phyloP scores from a whole-genome alignment of 306 rosid species.

The Begonia fuchsioides region DNA sequence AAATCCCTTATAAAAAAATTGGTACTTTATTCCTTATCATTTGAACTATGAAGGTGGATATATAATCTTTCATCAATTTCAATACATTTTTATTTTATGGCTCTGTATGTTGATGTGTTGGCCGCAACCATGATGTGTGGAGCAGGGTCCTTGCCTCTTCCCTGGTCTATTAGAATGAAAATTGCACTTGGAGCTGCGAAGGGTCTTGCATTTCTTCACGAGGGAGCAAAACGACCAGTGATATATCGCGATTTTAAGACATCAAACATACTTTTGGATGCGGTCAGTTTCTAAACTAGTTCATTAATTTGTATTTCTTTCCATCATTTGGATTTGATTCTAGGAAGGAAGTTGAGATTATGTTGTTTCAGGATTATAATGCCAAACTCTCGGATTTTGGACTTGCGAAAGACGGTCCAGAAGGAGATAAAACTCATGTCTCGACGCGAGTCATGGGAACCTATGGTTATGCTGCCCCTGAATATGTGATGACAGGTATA shows the following conservation, averaged over 20 bases:
- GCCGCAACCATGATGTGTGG: constrained; percentile 30
- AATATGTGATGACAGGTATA: constrained; percentile 94
- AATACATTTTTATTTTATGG: too few relatives aligned
- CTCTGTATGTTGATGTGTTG: constrained; percentile 12
- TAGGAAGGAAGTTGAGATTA: constrained; percentile 5
- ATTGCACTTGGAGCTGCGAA: constrained; percentile 95
- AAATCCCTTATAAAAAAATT: too few relatives aligned
- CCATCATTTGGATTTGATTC: constrained; percentile 3
- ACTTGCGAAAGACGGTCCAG: constrained; percentile 96
- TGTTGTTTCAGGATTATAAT: constrained; percentile 58
- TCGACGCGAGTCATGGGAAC: constrained; percentile 98
- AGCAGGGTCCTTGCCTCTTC: constrained; percentile 95
- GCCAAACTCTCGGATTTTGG: constrained; percentile 96
- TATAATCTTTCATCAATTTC: too few relatives aligned
- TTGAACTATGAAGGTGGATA: too few relatives aligned
- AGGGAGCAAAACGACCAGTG: constrained; percentile 69
- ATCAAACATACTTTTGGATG: constrained; percentile 83
- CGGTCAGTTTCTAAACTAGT: constrained; percentile 34
- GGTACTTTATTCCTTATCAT: too few relatives aligned
- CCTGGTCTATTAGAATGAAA: constrained; percentile 94
- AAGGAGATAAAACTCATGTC: constrained; percentile 88
- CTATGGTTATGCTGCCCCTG: constrained; percentile 95
- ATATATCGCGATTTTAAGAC: constrained; percentile 97
- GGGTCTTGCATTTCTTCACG: constrained; percentile 93
- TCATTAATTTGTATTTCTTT: neutral